These are phyloP conservation scores for Heterobasidion irregulare DNA, from an alignment of 1,284 basidiomycete species.

Conservation along the genomic window DNA sequence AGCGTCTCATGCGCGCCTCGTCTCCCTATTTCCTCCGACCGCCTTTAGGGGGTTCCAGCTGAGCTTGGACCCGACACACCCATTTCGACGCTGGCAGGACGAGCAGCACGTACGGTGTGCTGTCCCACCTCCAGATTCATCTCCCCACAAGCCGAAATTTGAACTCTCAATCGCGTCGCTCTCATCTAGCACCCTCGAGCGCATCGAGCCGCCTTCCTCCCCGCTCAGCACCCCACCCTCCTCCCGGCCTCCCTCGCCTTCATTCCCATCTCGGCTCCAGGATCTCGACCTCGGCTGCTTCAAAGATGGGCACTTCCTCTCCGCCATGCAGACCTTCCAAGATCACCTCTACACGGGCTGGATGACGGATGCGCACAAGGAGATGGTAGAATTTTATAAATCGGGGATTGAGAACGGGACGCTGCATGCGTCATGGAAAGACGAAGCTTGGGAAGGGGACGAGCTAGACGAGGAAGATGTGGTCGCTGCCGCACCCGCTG, in stretches of 20 bases:
- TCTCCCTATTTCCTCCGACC: conserved; percentile 39
- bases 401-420: conserved; percentile 33
- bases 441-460: conserved; percentile 46
- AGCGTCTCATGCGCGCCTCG: conserved; percentile 32
- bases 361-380: conserved; percentile 34
- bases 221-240: not conserved
- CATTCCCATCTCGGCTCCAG: not conserved
- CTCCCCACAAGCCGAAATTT: too few relatives aligned
- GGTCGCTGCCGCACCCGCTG: not conserved
- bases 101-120: not conserved
- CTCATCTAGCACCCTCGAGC: too few relatives aligned
- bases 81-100: conserved; percentile 11
- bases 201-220: not conserved
- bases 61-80: conserved; percentile 31
- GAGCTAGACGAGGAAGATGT: conserved; percentile 17
- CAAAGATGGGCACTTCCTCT: conserved; percentile 44
- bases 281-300: conserved; percentile 33
- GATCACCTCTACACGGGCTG: conserved; percentile 49
- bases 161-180: too few relatives aligned
- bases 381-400: conserved; percentile 32
- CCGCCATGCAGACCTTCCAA: conserved; percentile 48
- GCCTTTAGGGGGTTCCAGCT: conserved; percentile 33
- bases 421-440: conserved; percentile 50
- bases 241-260: not conserved
- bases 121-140: too few relatives aligned